These are phyloP conservation scores for Nicotiana attenuata DNA, from an alignment of 257 asterid species.

Conservation along the genomic window DNA sequence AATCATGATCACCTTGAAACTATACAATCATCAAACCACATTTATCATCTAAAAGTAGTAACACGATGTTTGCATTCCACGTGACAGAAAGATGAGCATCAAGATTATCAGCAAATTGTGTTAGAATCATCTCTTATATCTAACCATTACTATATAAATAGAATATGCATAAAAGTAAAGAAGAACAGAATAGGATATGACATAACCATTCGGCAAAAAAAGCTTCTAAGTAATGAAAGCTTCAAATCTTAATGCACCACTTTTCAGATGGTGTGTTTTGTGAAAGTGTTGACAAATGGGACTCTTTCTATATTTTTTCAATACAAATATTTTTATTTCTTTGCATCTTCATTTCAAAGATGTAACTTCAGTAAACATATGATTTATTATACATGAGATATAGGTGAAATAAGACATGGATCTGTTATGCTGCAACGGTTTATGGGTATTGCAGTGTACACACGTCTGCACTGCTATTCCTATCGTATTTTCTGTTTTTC, in stretches of 20 bases:
- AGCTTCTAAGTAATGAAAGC: background rate
- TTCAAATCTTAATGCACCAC: background rate
- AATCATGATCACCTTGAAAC: too few relatives aligned
- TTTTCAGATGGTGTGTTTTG: background rate
- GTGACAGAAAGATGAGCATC: background rate
- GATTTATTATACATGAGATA: background rate
- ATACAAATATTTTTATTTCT: background rate
- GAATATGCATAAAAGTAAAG: background rate
- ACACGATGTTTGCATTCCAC: background rate
- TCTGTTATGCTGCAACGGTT: background rate
- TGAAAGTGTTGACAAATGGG: background rate
- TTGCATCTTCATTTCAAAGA: background rate
- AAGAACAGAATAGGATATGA: background rate
- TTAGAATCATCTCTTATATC: background rate
- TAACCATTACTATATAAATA: background rate
- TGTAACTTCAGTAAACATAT: background rate
- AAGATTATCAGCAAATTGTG: background rate
- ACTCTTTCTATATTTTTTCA: too few relatives aligned
- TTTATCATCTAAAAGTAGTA: background rate
- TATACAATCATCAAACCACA: too few relatives aligned
- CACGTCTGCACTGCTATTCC: background rate
- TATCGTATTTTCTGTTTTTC: too few relatives aligned
- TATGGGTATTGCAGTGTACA: background rate
- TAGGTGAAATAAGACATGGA: background rate
- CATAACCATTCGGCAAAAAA: background rate